Percentiles rank a stretch among this genome's conserved stretches.
phyloP scores from a whole-genome alignment of 1,139 yeast species.

The Lodderomyces oxycetoniae region DNA sequence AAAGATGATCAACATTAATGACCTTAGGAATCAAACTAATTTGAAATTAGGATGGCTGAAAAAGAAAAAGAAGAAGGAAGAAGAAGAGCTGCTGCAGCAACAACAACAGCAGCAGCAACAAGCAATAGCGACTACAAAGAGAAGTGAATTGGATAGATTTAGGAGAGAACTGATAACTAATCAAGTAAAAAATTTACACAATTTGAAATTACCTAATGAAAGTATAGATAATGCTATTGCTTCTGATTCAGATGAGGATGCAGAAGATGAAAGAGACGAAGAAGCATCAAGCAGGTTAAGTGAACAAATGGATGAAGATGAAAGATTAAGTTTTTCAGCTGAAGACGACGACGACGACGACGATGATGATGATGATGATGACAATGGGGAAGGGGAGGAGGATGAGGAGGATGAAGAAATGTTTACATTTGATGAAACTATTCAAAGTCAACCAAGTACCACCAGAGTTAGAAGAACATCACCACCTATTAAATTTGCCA shows the following conservation, averaged over 20 bases:
- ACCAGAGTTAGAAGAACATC: conserved; percentile 17
- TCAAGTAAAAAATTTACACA: conserved; percentile 42
- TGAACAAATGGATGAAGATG: conserved; percentile 14
- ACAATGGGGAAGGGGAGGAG: conserved; percentile 13
- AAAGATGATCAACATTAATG: conserved; percentile 36
- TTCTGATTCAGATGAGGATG: conserved; percentile 46
- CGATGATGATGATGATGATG: conserved; percentile 9
- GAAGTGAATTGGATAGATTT: conserved; percentile 7
- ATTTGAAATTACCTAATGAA: conserved; percentile 42
- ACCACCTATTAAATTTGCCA: conserved; percentile 42
- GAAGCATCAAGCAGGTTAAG: conserved; percentile 11
- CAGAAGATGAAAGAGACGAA: conserved; percentile 13
- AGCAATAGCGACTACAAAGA: background rate
- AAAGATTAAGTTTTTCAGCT: conserved; percentile 11
- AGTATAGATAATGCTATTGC: conserved; percentile 29
- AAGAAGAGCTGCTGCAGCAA: background rate
- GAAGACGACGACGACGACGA: conserved; percentile 4
- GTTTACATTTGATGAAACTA: conserved; percentile 43
- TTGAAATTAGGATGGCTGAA: conserved; percentile 45
- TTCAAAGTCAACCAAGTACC: conserved; percentile 8
- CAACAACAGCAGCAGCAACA: background rate
- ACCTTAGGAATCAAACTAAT: conserved; percentile 37
- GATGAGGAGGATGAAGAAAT: conserved; percentile 25
- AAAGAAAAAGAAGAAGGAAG: conserved; percentile 20
- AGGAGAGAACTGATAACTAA: conserved; percentile 58